These are phyloP conservation scores for Sugiyamaella qingdaonensis DNA, from an alignment of 805 yeast genomes.

Conservation along the genomic window DNA sequence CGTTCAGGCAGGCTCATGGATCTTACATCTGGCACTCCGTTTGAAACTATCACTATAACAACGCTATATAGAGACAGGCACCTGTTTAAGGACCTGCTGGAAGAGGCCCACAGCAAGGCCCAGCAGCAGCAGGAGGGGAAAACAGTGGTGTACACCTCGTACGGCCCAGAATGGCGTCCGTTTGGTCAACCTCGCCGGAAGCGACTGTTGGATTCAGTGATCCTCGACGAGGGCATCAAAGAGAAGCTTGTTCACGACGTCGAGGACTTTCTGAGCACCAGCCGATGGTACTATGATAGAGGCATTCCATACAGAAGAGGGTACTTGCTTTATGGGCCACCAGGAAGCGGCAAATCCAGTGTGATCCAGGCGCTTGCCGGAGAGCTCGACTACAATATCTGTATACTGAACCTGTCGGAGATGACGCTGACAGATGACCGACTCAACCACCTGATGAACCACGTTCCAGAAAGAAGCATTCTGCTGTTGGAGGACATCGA, in stretches of 20 bases:
- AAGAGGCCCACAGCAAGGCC: constrained; percentile 83
- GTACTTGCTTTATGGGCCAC: constrained; percentile 91
- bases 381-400: constrained; percentile 90
- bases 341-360: constrained; percentile 95
- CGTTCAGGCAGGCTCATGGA: constrained; percentile 86
- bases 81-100: constrained; percentile 63
- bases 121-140: constrained; percentile 82
- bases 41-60: constrained; percentile 92
- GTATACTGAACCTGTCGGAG: constrained; percentile 87
- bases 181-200: constrained; percentile 94
- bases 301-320: constrained; percentile 99
- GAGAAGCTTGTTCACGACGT: constrained; percentile 68
- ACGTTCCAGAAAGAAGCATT: constrained; percentile 85
- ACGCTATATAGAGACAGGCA: constrained; percentile 79
- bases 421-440: constrained; percentile 91
- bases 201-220: constrained; percentile 78
- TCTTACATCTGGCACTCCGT: constrained; percentile 86
- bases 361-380: constrained; percentile 97
- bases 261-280: constrained; percentile 68
- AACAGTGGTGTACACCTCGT: constrained; percentile 87
- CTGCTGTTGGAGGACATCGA: constrained; percentile 88
- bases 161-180: constrained; percentile 99
- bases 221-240: constrained; percentile 71
- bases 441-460: constrained; percentile 91
- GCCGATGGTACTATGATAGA: constrained; percentile 88